phyloP scores from a whole-genome alignment of 441 rosid genomes.

The Pelargonium myrrhifolium region DNA sequence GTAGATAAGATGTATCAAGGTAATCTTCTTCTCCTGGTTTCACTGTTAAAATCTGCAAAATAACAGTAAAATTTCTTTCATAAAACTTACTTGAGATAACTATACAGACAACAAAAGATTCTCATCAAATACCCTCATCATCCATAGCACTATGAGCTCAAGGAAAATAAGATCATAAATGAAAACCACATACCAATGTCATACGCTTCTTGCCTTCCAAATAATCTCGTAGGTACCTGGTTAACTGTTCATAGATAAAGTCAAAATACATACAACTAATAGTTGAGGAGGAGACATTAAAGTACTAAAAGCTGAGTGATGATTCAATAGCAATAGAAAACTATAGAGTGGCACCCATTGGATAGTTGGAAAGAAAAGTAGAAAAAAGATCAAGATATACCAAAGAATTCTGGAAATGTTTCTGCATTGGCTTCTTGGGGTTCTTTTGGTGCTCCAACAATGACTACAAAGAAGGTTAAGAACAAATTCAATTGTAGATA shows the following conservation, averaged over 20 bases:
- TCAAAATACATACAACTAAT: constrained; percentile 14
- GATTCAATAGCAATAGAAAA: not conserved
- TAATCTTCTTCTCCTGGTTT: constrained; percentile 79
- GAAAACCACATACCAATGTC: constrained; percentile 57
- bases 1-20: constrained; percentile 57
- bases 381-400: constrained; percentile 27
- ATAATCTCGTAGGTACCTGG: constrained; percentile 76
- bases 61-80: constrained; percentile 13
- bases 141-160: not conserved
- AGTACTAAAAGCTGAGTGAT: not conserved
- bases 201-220: constrained; percentile 86
- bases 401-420: constrained; percentile 83
- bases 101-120: not conserved
- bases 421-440: constrained; percentile 71
- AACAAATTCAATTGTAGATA: constrained; percentile 5
- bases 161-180: not conserved
- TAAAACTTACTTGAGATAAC: not conserved
- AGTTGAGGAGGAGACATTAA: not conserved
- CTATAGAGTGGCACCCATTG: not conserved
- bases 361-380: not conserved
- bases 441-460: constrained; percentile 85
- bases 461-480: constrained; percentile 40
- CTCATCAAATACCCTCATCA: not conserved
- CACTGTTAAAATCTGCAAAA: constrained; percentile 64
- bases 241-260: constrained; percentile 45